Conservation (phyloP, 495 filamentous ascomycete species). For the Xylaria telfairii region DNA sequence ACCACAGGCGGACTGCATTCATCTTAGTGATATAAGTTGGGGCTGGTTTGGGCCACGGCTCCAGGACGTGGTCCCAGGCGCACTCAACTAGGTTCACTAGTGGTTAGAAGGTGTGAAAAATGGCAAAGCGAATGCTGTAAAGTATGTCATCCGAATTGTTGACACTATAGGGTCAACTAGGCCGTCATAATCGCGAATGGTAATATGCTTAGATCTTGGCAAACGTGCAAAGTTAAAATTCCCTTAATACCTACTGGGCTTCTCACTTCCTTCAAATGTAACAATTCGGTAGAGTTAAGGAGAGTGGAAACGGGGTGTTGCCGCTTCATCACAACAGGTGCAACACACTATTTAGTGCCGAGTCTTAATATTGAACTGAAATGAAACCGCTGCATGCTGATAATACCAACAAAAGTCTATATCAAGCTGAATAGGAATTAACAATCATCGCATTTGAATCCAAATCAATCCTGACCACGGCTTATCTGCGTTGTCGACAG, state of each 20-base stretch:
- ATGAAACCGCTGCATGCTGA: neutral
- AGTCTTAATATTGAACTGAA: neutral
- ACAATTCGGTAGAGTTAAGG: neutral
- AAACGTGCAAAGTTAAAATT: neutral
- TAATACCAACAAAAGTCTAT: neutral
- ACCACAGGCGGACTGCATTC: neutral
- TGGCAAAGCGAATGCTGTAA: neutral
- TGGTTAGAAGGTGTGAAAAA: neutral
- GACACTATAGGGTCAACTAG: neutral
- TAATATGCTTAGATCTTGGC: neutral
- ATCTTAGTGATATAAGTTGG: neutral
- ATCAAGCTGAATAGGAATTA: no score
- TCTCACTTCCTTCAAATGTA: neutral
- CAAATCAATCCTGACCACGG: no score
- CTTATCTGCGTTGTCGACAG: neutral
- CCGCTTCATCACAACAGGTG: neutral
- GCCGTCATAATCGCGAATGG: neutral
- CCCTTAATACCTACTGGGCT: neutral
- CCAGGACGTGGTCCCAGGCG: neutral
- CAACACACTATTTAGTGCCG: neutral
- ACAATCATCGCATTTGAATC: no score
- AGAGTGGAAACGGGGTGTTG: neutral
- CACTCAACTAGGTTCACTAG: neutral
- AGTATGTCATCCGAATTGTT: neutral
- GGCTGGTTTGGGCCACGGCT: neutral